These are phyloP conservation scores for Volvox reticuliferus DNA, from an alignment of 139 green algal species.

Conservation along the genomic window DNA sequence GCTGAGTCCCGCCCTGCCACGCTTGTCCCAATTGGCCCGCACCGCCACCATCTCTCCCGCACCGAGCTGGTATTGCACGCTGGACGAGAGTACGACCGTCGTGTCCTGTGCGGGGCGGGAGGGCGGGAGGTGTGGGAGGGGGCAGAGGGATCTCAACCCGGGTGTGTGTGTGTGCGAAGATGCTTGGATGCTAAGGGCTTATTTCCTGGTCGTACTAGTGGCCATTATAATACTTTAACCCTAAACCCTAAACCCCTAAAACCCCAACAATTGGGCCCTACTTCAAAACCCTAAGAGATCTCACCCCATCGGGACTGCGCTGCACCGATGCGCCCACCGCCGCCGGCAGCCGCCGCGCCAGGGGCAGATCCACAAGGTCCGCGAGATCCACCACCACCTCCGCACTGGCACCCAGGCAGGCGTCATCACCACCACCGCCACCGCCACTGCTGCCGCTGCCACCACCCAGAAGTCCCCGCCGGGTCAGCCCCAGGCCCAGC, in stretches of 20 bases:
- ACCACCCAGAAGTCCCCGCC: neutral
- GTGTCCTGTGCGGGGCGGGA: neutral
- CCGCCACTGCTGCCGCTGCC: neutral
- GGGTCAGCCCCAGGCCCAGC: neutral
- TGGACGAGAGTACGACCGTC: neutral
- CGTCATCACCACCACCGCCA: neutral
- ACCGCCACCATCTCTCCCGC: slow-evolving; percentile 17
- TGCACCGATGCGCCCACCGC: neutral
- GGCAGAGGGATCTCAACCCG: too few relatives aligned
- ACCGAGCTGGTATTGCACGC: slow-evolving; percentile 40
- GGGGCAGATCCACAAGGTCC: slow-evolving; percentile 15
- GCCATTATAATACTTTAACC: too few relatives aligned
- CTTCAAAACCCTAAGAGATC: neutral
- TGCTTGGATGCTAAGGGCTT: too few relatives aligned
- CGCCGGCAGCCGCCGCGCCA: neutral
- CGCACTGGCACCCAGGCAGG: neutral
- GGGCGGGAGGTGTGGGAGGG: neutral
- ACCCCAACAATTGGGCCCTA: too few relatives aligned
- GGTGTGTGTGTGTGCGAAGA: too few relatives aligned
- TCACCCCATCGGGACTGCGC: slow-evolving; percentile 30
- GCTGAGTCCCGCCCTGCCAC: slow-evolving; percentile 19
- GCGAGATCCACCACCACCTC: neutral
- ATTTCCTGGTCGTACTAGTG: too few relatives aligned
- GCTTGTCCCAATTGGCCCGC: neutral
- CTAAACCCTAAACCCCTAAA: too few relatives aligned